These are phyloP conservation scores for Leccinum subtestaceum DNA, from an alignment of 768 basidiomycete species.

Conservation along the genomic window DNA sequence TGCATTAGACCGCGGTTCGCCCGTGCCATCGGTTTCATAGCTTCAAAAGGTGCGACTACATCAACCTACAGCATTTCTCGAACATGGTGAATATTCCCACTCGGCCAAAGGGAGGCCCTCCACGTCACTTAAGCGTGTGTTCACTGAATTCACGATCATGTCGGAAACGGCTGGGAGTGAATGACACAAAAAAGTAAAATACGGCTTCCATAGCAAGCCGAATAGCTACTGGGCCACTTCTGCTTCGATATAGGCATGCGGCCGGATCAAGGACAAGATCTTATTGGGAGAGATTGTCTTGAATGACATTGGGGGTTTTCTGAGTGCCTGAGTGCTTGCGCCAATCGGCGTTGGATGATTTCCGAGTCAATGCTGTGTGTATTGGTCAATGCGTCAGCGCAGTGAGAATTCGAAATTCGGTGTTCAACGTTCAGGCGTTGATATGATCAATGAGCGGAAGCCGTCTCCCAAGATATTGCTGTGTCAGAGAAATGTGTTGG, in stretches of 20 bases:
- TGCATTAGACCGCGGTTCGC: not conserved
- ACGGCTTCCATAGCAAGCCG: not conserved
- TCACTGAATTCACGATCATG: not conserved
- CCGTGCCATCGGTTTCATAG: not conserved
- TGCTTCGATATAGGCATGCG: not conserved
- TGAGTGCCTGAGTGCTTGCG: slow-evolving; percentile 2
- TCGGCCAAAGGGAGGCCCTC: not conserved
- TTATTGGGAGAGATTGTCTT: slow-evolving; percentile 4
- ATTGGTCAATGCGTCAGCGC: not conserved
- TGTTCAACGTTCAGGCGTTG: not conserved
- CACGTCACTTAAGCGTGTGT: not conserved
- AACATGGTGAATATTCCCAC: not conserved
- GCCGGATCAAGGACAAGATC: not conserved
- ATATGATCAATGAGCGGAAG: not conserved
- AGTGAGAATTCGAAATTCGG: slow-evolving; percentile 6
- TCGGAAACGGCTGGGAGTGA: slow-evolving; percentile 3
- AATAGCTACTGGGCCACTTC: not conserved
- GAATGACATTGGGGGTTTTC: not conserved
- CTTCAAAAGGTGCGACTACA: not conserved
- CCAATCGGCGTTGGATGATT: not conserved
- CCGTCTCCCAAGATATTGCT: slow-evolving; percentile 5
- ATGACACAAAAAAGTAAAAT: not conserved
- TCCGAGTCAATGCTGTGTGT: slow-evolving; percentile 4
- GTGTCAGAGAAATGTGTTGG: not conserved
- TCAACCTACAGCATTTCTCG: not conserved